Base-by-base conservation (phyloP, 1,139 yeast species). In the Yamadazyma kanchanaburiensis region DNA sequence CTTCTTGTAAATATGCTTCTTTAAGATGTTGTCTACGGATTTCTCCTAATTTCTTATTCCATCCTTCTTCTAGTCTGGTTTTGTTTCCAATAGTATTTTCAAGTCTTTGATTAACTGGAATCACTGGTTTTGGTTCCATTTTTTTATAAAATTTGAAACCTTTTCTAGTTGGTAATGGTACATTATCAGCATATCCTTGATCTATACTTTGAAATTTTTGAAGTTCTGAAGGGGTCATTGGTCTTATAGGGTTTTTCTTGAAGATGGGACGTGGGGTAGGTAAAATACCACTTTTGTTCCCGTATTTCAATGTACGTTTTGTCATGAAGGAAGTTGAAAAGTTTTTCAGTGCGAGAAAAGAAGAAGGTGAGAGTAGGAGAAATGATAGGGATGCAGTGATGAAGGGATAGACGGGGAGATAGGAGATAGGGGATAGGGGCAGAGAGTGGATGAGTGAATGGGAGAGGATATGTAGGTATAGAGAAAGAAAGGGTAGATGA, bases 281-380 rank as follows among this genome's bases (percentile, higher is more conserved):
- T 43, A 88, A 70, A 28, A 85, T 66, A 52, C 96, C 96, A 32
- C 94, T 81, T 60, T 83, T 83, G n/a, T 78, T 78, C 20, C 78
- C 78, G 46, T 59, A 67, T 44, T 66, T 73, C 26, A 72, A 50
- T 15, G 66, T 62, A 34, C 77, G 68, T 46, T 72, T 75, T 35
- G 77, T 73, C 78, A 72, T 35, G 23, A 5, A 31, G n/a, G n/a
- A n/a, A n/a, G n/a, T n/a, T 19, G n/a, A 6, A 11, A 9, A 21
- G 12, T 9, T 12, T 12, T 15, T 12, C 15, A 16, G 30, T 17
- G 18, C 27, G 25, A 25, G 24, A 22, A 22, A 12, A 4, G n/a
- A n/a, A n/a, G n/a, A n/a, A n/a, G n/a, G n/a, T n/a, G n/a, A n/a
- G n/a, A n/a, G n/a, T n/a, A n/a, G n/a, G n/a, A n/a, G n/a, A n/a